Percentiles rank a stretch among this genome's conserved stretches.
These are phyloP conservation scores for Ophiorrhiza pumila DNA, from an alignment of 257 asterid genomes.

Conservation along the genomic window DNA sequence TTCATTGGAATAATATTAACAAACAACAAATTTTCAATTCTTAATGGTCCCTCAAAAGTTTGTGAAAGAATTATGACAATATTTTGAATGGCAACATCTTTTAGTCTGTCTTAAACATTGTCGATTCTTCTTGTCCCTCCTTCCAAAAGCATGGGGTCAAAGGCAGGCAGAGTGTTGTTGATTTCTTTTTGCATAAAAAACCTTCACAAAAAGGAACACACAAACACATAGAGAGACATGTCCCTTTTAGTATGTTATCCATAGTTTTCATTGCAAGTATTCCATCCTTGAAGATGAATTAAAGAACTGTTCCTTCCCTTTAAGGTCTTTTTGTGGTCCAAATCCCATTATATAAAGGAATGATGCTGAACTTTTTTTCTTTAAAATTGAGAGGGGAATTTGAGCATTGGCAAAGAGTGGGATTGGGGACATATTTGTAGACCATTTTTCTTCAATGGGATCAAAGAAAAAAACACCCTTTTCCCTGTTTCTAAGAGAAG, in stretches of 20 bases:
- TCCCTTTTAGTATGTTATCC: background rate
- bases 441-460: background rate
- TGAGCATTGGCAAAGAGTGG: background rate
- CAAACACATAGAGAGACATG: background rate
- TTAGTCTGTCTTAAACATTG: background rate
- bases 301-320: background rate
- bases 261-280: background rate
- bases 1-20: too few species aligned
- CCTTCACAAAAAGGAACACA: background rate
- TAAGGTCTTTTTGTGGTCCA: background rate
- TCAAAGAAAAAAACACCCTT: too few species aligned
- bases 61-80: background rate
- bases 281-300: slow-evolving; percentile 19
- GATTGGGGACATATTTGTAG: background rate
- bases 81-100: background rate
- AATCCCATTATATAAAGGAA: background rate
- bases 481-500: too few species aligned
- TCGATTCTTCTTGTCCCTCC: background rate
- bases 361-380: background rate
- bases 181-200: background rate
- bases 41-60: background rate
- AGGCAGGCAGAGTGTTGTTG: background rate
- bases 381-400: too few species aligned
- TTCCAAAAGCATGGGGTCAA: background rate
- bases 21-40: background rate